phyloP scores from a whole-genome alignment of 257 asterid genomes.

The Primulina tabacum region DNA sequence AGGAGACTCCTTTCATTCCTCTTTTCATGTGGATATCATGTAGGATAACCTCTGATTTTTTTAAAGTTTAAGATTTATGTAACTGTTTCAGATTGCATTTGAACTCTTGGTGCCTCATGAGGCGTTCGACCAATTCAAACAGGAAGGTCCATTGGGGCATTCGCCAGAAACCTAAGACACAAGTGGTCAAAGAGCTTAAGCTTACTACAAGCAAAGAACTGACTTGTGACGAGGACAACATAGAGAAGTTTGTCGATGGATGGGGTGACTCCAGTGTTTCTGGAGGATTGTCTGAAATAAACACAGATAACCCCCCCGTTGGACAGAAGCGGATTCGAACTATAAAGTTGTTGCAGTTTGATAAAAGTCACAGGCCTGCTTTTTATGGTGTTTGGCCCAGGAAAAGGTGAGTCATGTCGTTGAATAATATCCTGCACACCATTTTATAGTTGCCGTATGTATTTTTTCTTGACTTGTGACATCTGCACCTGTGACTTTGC shows the following conservation, averaged over 20 bases:
- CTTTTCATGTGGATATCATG: neutral
- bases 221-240: slow-evolving; percentile 45
- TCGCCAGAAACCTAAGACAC: slow-evolving; percentile 72
- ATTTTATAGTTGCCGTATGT: too few species aligned
- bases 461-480: too few species aligned
- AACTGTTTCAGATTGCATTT: slow-evolving; percentile 50
- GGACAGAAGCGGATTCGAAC: slow-evolving; percentile 24
- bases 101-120: slow-evolving; percentile 37
- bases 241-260: slow-evolving; percentile 51
- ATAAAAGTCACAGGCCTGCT: slow-evolving; percentile 87
- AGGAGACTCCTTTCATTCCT: slow-evolving; percentile 6
- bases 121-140: slow-evolving; percentile 30
- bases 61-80: slow-evolving; percentile 5
- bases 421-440: too few species aligned
- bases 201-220: slow-evolving; percentile 56
- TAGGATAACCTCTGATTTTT: neutral
- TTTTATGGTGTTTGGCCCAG: slow-evolving; percentile 84
- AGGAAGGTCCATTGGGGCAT: slow-evolving; percentile 48
- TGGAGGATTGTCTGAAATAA: slow-evolving; percentile 29
- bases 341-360: slow-evolving; percentile 84
- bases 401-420: slow-evolving; percentile 35
- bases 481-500: too few species aligned
- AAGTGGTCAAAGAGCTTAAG: slow-evolving; percentile 79
- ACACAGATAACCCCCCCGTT: slow-evolving; percentile 28
- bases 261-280: slow-evolving; percentile 45